These are phyloP conservation scores for Zymoseptoria pseudotritici DNA, from an alignment of 2,329 filamentous ascomycete species.

Conservation along the genomic window DNA sequence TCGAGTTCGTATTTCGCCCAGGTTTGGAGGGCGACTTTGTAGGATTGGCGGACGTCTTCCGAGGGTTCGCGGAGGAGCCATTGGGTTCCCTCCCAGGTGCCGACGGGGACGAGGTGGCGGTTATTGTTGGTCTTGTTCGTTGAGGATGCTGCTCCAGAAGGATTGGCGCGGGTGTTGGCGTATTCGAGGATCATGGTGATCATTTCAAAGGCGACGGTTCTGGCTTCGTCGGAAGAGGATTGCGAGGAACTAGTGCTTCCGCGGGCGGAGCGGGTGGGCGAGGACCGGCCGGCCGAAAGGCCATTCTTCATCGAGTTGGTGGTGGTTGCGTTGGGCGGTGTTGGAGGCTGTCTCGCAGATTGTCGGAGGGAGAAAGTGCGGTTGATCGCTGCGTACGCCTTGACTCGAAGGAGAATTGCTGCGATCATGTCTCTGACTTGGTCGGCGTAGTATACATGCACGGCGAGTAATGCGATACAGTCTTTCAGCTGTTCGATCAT, in stretches of 20 bases:
- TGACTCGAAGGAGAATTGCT: conserved; percentile 69
- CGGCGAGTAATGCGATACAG: conserved; percentile 85
- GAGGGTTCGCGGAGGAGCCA: conserved; percentile 81
- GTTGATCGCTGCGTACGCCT: conserved; percentile 42
- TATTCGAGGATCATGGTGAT: conserved; percentile 77
- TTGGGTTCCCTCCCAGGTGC: conserved; percentile 93
- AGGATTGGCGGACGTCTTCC: conserved; percentile 71
- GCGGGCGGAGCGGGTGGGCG: not conserved
- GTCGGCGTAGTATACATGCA: conserved; percentile 93
- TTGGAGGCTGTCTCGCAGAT: not conserved
- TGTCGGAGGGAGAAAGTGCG: not conserved
- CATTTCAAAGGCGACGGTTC: conserved; percentile 60
- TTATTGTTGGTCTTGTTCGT: conserved; percentile 4
- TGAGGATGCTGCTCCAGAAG: conserved; percentile 12
- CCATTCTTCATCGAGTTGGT: not conserved
- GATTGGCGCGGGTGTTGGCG: conserved; percentile 50
- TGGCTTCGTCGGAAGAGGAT: conserved; percentile 57
- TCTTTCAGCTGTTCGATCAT: conserved; percentile 52
- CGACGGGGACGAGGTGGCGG: conserved; percentile 59
- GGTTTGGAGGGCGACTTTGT: conserved; percentile 71
- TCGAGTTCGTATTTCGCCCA: conserved; percentile 54
- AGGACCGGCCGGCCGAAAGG: not conserved
- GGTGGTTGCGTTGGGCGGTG: not conserved
- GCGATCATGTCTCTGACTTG: conserved; percentile 93
- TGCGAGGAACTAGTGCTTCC: conserved; percentile 34